Conservation (phyloP, 495 filamentous ascomycete genomes). For the Aspergillus nidulans region DNA sequence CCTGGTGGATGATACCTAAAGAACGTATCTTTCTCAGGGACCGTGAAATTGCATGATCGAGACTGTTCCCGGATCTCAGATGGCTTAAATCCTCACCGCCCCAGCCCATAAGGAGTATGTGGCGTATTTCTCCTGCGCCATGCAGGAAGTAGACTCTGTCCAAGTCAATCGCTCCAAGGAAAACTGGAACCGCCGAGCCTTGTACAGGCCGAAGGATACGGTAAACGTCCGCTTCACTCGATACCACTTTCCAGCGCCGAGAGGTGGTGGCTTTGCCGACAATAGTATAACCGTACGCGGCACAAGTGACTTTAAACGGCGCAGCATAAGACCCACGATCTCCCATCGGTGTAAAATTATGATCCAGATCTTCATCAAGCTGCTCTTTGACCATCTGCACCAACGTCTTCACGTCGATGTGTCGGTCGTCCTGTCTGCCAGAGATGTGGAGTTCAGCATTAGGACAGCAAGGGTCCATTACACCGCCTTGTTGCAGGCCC, state of each 20-base stretch:
- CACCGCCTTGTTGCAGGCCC: conserved; percentile 26
- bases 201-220: conserved; percentile 29
- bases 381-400: conserved; percentile 18
- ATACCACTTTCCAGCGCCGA: conserved; percentile 27
- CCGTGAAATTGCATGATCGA: conserved; percentile 10
- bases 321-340: conserved; percentile 24
- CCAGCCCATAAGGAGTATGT: conserved; percentile 47
- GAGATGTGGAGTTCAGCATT: conserved; percentile 27
- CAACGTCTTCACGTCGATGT: conserved; percentile 8
- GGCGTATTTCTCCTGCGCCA: conserved; percentile 34
- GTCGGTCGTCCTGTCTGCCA: not conserved
- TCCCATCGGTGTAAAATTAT: conserved; percentile 21
- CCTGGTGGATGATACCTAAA: conserved; percentile 14
- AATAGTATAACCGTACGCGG: conserved; percentile 41
- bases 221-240: conserved; percentile 40
- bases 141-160: conserved; percentile 30
- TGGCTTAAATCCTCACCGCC: conserved; percentile 22
- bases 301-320: conserved; percentile 38
- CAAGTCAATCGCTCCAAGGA: conserved; percentile 41
- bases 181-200: conserved; percentile 36
- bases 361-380: conserved; percentile 27
- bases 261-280: conserved; percentile 39
- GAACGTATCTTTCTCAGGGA: conserved; percentile 14
- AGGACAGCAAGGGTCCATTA: conserved; percentile 33
- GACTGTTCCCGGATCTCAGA: not conserved